phyloP scores from a whole-genome alignment of 2,329 filamentous ascomycete species.

The Fusarium fujikuroi region DNA sequence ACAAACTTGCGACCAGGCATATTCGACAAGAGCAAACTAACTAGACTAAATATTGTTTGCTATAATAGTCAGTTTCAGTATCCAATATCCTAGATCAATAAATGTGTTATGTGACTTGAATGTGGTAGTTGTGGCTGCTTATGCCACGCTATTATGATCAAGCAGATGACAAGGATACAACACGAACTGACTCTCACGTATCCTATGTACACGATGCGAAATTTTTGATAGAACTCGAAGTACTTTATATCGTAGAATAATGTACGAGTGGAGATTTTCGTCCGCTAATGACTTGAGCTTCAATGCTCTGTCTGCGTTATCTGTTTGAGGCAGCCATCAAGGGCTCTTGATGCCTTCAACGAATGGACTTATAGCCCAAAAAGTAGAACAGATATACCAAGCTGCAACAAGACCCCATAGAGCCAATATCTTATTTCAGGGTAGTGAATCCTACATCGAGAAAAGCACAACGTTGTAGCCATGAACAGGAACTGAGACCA shows the following conservation, averaged over 20 bases:
- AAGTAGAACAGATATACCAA: too few relatives aligned
- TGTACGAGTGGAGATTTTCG: background rate
- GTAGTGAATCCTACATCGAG: too few relatives aligned
- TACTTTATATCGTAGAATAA: background rate
- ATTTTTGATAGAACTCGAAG: background rate
- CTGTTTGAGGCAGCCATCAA: too few relatives aligned
- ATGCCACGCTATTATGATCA: background rate
- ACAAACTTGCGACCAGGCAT: too few relatives aligned
- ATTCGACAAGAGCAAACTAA: background rate
- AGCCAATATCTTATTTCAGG: too few relatives aligned
- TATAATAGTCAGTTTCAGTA: background rate
- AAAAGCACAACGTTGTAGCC: too few relatives aligned
- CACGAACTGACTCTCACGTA: background rate
- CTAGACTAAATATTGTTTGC: background rate
- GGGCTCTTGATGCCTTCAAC: background rate
- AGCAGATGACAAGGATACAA: background rate
- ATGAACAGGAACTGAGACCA: background rate
- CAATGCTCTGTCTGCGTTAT: background rate
- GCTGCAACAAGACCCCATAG: too few relatives aligned
- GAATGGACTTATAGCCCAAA: accelerated
- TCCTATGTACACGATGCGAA: background rate
- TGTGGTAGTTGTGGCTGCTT: background rate
- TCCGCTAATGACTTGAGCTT: background rate
- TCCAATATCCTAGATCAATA: background rate
- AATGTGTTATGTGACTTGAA: background rate